Evolutionary conservation across 2,329 filamentous ascomycete genomes (phyloP), one percentile per base, ranked within the genome.

Genomic region (Hymenoscyphus fraxineus): DNA sequence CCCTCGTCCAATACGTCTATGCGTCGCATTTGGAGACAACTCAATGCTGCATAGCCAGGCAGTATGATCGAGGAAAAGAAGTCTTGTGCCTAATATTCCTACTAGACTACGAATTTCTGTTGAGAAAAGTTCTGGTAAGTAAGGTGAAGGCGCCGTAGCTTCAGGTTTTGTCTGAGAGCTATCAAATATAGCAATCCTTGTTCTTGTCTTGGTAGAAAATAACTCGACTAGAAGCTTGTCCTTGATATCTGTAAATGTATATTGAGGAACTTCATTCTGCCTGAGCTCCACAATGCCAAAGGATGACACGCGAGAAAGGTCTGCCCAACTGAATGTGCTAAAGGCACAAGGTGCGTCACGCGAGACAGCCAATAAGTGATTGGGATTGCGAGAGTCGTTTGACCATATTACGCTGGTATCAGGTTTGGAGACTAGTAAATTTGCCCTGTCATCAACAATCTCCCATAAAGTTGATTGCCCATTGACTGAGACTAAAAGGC

Each of bases 11-110:
- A 5, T 6, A n/a, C 31, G n/a, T 35, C 4, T 10, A 7, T 35
- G 35, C 35, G 35, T 10, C 35, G 35, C 35, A 35, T 35, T 35
- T 35, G 35, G 13, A 57, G 54, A 39, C 16, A 58, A n/a, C 13
- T 56, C 54, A 27, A 56, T 56, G 54, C 54, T 56, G 27, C 54
- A 56, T 22, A 56, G n/a, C 54, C 54, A 56, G 13, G 54, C 27
- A 22, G 54, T 6, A 15, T 15, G 32, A 31, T 31, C 27, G 27
- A 56, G 54, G 2, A 56, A 56, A 19, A 56, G 15, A 15, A 56
- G 27, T 32, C 13, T 56, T 16, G 54, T 56, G 27, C n/a, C 19
- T 15, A 27, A 32, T 15, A 31, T 56, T 7, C 54, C 54, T 3
- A 56, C 27, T 19, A 56, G 16, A 27, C 27, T 4, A 15, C 54